A percentile compares a stretch with the other conserved stretches of the same genome.
Evolutionary conservation across 495 filamentous ascomycete species (phyloP).

Genomic region (Baudoinia panamericana): DNA sequence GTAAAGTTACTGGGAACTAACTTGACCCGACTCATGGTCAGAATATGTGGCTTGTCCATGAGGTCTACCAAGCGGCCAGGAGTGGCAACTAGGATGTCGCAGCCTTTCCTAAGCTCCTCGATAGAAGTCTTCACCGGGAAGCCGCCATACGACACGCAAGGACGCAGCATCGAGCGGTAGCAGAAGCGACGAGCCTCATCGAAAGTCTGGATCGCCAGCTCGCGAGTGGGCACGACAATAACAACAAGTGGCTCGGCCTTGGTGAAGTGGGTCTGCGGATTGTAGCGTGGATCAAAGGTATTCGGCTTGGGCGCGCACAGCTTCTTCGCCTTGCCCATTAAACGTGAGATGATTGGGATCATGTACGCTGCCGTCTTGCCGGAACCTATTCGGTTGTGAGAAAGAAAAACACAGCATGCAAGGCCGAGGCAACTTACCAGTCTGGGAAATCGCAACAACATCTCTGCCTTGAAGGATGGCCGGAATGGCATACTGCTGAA

Average conservation of each 20-base stretch:
- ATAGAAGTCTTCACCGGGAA: constrained; percentile 52
- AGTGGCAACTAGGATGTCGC: constrained; percentile 78
- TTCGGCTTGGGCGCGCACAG: constrained; percentile 63
- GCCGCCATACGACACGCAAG: constrained; percentile 84
- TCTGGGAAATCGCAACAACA: constrained; percentile 79
- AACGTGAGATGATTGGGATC: constrained; percentile 72
- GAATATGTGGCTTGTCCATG: constrained; percentile 49
- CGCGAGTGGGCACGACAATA: constrained; percentile 73
- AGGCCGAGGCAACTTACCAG: constrained; percentile 46
- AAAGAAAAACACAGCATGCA: neutral
- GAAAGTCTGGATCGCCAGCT: constrained; percentile 87
- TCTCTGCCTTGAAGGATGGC: constrained; percentile 60
- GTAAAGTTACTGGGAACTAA: too few species aligned
- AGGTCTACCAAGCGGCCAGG: constrained; percentile 79
- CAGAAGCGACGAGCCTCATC: constrained; percentile 82
- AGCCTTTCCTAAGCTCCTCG: constrained; percentile 63
- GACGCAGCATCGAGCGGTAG: constrained; percentile 87
- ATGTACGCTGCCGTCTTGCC: constrained; percentile 93
- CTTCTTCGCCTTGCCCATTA: constrained; percentile 90
- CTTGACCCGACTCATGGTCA: constrained; percentile 64
- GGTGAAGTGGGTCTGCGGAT: constrained; percentile 33
- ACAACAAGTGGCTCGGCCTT: constrained; percentile 76
- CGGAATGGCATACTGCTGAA: constrained; percentile 74
- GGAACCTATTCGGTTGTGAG: too few species aligned
- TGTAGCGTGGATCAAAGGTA: constrained; percentile 28